phyloP scores from a whole-genome alignment of 2,329 filamentous ascomycete genomes.

The Aspergillus cejpii region DNA sequence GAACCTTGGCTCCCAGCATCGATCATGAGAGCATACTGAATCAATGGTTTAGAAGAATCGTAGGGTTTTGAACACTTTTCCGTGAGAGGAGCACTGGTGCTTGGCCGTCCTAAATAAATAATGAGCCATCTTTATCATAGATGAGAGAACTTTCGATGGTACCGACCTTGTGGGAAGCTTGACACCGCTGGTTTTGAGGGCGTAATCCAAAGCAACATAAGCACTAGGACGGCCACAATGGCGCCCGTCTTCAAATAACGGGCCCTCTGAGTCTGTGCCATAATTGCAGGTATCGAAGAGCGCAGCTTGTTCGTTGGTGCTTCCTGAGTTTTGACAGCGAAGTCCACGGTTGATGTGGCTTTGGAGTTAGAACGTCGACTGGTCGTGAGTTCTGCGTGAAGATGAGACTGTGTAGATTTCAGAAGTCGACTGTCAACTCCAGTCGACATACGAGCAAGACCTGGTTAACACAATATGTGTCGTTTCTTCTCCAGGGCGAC shows the following conservation, averaged over 20 bases:
- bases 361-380: conserved; percentile 51
- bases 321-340: conserved; percentile 44
- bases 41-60: conserved; percentile 82
- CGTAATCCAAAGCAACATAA: conserved; percentile 53
- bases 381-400: conserved; percentile 41
- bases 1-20: conserved; percentile 97
- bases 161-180: conserved; percentile 22
- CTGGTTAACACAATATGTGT: conserved; percentile 16
- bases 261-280: conserved; percentile 57
- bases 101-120: conserved; percentile 9
- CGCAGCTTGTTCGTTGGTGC: conserved; percentile 34
- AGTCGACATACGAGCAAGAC: conserved; percentile 49
- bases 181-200: conserved; percentile 30
- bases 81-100: conserved; percentile 48
- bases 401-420: conserved; percentile 49
- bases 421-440: conserved; percentile 46
- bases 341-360: conserved; percentile 37
- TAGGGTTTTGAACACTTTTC: conserved; percentile 74
- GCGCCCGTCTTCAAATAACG: conserved; percentile 58
- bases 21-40: conserved; percentile 98
- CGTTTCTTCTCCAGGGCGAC: conserved; percentile 16
- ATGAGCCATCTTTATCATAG: background rate
- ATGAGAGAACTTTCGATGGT: background rate
- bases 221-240: conserved; percentile 52
- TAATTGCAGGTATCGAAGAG: conserved; percentile 40